Percentiles rank a stretch among this genome's conserved stretches.
Conservation (phyloP, 2,329 filamentous ascomycete genomes). For the Tolypocladium endophyticum region DNA sequence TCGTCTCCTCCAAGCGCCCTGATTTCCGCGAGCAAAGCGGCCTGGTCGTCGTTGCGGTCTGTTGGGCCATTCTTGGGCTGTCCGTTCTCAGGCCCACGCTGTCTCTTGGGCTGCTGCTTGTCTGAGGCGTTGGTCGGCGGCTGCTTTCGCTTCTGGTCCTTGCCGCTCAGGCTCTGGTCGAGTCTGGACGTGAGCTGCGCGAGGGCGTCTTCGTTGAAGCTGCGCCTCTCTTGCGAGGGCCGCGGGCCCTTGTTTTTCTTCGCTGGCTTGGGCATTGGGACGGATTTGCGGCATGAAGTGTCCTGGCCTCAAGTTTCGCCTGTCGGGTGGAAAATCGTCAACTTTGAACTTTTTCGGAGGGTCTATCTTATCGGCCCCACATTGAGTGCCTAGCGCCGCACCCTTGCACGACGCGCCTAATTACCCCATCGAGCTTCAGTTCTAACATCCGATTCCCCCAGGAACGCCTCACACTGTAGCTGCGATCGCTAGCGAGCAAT, state of each 20-base stretch:
- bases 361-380: constrained; percentile 9
- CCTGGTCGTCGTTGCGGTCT: constrained; percentile 16
- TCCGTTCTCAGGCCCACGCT: constrained; percentile 18
- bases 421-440: not conserved
- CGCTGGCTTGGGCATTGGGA: constrained; percentile 22
- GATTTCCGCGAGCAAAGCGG: constrained; percentile 50
- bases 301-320: not conserved
- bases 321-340: not conserved
- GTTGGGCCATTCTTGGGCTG: constrained; percentile 10
- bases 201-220: constrained; percentile 40
- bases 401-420: not conserved
- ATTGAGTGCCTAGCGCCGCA: not conserved
- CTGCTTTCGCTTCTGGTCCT: constrained; percentile 34
- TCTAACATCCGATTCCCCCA: not conserved
- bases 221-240: constrained; percentile 8
- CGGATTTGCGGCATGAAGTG: not conserved
- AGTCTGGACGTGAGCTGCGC: constrained; percentile 45
- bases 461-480: not conserved
- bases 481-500: not conserved
- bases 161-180: constrained; percentile 36
- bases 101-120: constrained; percentile 26
- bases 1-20: constrained; percentile 55
- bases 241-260: constrained; percentile 24
- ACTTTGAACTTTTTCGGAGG: constrained; percentile 6
- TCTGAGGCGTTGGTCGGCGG: constrained; percentile 22